Conservation (phyloP, 192 early-diverging fungal species). For the Podila minutissima region DNA sequence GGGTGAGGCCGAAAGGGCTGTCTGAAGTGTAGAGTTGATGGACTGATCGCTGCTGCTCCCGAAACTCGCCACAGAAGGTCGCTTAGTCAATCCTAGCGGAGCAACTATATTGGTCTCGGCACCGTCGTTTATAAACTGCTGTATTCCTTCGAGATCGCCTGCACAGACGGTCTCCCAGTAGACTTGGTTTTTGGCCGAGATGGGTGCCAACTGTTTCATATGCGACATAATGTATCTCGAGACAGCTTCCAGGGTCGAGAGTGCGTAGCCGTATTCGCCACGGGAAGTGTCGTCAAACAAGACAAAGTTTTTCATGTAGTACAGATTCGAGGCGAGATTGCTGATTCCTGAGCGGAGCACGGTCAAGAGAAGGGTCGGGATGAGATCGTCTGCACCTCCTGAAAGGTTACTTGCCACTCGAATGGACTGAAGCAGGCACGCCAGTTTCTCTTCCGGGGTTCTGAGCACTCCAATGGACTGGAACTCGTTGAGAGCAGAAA, state of each 20-base stretch:
- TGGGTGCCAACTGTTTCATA: constrained; percentile 23
- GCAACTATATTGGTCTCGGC: not conserved
- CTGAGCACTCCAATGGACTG: constrained; percentile 55
- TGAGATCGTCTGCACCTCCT: constrained; percentile 53
- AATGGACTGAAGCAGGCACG: constrained; percentile 52
- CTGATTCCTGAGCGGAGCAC: constrained; percentile 56
- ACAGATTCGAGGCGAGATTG: constrained; percentile 55
- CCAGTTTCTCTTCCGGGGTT: constrained; percentile 61
- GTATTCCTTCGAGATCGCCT: constrained; percentile 36
- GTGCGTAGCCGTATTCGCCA: constrained; percentile 58
- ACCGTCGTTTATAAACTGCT: constrained; percentile 1
- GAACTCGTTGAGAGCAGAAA: constrained; percentile 52
- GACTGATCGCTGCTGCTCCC: constrained; percentile 17
- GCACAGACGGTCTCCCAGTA: constrained; percentile 44
- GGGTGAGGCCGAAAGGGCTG: constrained; percentile 11
- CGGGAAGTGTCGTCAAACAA: constrained; percentile 48
- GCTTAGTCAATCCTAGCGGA: not conserved
- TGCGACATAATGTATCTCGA: constrained; percentile 52
- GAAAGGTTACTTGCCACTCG: constrained; percentile 23
- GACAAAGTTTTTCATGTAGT: constrained; percentile 62
- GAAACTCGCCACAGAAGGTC: constrained; percentile 14
- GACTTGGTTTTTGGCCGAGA: constrained; percentile 49
- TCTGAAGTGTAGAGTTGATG: constrained; percentile 4
- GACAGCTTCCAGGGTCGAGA: constrained; percentile 61
- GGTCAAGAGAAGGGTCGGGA: constrained; percentile 59